Evolutionary conservation across 768 basidiomycete species (phyloP), one percentile per base, ranked within the genome.

Genomic region (Kwoniella mangroviensis): DNA sequence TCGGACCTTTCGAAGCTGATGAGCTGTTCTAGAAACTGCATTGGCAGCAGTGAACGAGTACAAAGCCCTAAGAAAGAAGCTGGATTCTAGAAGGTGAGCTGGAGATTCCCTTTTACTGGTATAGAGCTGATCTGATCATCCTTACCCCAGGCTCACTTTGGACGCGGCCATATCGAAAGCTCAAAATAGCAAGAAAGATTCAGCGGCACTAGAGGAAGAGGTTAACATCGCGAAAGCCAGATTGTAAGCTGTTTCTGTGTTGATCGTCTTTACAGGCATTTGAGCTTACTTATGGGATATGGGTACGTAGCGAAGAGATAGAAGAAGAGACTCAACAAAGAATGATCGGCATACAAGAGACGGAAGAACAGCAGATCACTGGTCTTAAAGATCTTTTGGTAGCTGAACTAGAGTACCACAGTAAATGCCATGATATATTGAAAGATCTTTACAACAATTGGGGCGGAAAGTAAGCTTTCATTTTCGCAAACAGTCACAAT

Each of bases 11-110:
- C 9, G 4, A 34, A 34, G 41, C 40, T 60, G 45, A 54, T 54
- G 12, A 12, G 9, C 4, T 42, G 9, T 60, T 34, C 3, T 42
- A 60, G 80, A 89, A 71, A 86, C 83, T 53, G 89, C 90, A 61
- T 85, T 85, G 17, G 90, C 89, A 10, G 90, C 91, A 34, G 90
- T 96, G 79, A 92, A 90, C 78, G 93, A 94, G 65, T 95, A 92
- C 72, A 90, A 93, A 67, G 79, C 85, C 4, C 86, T 90, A 70
- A 88, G 89, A 71, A 96, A 94, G 87, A 95, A 94, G 80, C 83
- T 95, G 17, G 93, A 96, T 67, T 93, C 90, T 62, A 85, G 92
- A 77, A 87, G 92, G 93, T 91, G 69, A 61, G 86, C 5, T 57
- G 42, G n/a, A 58, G 41, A 34, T n/a, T 62, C 6, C 13, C 10